These are phyloP conservation scores for Populus deltoides DNA, from an alignment of 345 rosid genomes.

Conservation along the genomic window DNA sequence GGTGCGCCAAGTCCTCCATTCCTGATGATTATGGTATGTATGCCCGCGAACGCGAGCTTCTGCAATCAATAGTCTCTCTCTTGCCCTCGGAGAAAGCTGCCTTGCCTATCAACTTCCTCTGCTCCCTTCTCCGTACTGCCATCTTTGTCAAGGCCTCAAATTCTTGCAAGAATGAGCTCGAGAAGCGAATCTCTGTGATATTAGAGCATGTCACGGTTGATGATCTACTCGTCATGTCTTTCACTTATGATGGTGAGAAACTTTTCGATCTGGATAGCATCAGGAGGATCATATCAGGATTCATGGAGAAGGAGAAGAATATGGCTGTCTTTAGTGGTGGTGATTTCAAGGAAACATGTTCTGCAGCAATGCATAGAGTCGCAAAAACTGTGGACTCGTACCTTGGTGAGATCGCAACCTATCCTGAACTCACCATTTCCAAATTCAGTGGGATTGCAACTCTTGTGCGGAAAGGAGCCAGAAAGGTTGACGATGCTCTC, in stretches of 20 bases:
- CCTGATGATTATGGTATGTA: conserved; percentile 35
- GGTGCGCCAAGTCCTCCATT: conserved; percentile 38
- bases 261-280: conserved; percentile 79
- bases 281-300: conserved; percentile 61
- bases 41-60: conserved; percentile 52
- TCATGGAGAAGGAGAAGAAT: conserved; percentile 83
- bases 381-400: conserved; percentile 70
- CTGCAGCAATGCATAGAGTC: conserved; percentile 59
- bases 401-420: conserved; percentile 70
- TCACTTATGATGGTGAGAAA: conserved; percentile 81
- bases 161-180: conserved; percentile 67
- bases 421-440: conserved; percentile 57
- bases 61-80: conserved; percentile 61
- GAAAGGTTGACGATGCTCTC: conserved; percentile 77
- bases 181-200: conserved; percentile 66
- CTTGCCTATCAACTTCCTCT: conserved; percentile 73
- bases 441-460: conserved; percentile 84
- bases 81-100: conserved; percentile 73
- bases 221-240: conserved; percentile 73
- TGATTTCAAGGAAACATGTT: conserved; percentile 46
- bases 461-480: conserved; percentile 65
- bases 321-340: conserved; percentile 72
- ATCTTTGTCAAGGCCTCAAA: conserved; percentile 57
- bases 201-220: conserved; percentile 76
- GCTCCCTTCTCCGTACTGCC: conserved; percentile 84